Base-by-base conservation (phyloP, 2,329 filamentous ascomycete genomes). In the Ampelomyces quisqualis region DNA sequence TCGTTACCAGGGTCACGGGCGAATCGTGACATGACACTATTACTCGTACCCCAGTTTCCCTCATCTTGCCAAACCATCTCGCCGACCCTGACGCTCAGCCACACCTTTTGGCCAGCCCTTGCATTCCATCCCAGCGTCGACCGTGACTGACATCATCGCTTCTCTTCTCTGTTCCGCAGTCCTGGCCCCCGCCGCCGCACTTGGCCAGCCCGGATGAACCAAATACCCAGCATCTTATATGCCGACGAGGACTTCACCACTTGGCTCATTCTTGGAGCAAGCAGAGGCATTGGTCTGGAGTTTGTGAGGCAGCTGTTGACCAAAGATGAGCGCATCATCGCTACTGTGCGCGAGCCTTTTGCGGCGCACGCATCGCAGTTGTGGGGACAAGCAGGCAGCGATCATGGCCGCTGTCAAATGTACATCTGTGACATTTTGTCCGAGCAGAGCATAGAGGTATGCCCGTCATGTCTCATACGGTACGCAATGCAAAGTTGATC, bases 351-450 rank as follows among this genome's bases (percentile, higher is more conserved):
- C 23, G 70, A 73, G 46, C 55, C 66, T 18, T 65, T 58, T 47
- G 68, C 69, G 14, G 51, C 55, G 17, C 66, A 70, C 60, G 69
- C 68, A 28, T 69, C 67, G 23, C 63, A 51, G 11, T 56, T 72
- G 44, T 73, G 70, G 70, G 47, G 64, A 51, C 50, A 72, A 55
- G 56, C 71, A 50, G 62, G 73, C 40, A 60, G 62, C 31, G 70
- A 66, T 55, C 75, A 64, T 69, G 73, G 72, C 40, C 66, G 58
- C 35, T 77, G 73, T 55, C 57, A 72, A 51, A 70, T 73, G 60
- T 65, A 76, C 41, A 66, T 73, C 37, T 80, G 77, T 59, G 78
- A 81, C 62, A 71, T 81, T n/a, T 61, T 74, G 13, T 69, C 68
- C 22, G 76, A 79, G 46, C 60, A 67, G 19, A 80, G 75, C 58